A percentile compares a stretch with the other conserved stretches of the same genome.
Evolutionary conservation across 345 rosid genomes (phyloP).

Genomic region (Euphorbia lathyris): DNA sequence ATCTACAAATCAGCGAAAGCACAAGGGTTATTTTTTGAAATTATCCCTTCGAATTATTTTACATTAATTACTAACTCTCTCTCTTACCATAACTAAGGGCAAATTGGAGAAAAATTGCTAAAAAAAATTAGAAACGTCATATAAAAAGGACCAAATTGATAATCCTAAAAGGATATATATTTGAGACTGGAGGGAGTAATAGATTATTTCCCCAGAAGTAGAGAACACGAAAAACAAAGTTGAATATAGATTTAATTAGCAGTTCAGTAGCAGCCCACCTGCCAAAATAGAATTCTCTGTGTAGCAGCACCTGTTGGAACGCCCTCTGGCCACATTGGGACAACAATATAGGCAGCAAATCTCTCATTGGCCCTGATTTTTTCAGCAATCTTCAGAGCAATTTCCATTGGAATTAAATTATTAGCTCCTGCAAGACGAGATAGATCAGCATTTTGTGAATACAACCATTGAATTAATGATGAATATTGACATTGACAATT

Average conservation of each 20-base stretch:
- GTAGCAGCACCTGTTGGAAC: constrained; percentile 85
- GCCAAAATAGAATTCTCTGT: constrained; percentile 95
- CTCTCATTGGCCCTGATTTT: constrained; percentile 88
- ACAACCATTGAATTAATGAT: background rate
- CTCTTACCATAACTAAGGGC: too few species aligned
- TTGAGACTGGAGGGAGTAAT: too few species aligned
- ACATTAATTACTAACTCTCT: too few species aligned
- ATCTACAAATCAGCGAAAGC: too few species aligned
- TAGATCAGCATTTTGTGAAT: constrained; percentile 5
- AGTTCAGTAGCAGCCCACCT: constrained; percentile 43
- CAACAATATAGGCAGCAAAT: constrained; percentile 84
- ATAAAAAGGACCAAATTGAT: too few species aligned
- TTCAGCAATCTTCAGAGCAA: constrained; percentile 81
- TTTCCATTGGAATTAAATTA: constrained; percentile 95
- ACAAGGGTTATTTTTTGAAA: too few species aligned
- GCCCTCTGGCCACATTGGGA: constrained; percentile 99
- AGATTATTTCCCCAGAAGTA: background rate
- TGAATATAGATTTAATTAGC: constrained; percentile 6
- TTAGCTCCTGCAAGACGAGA: constrained; percentile 64
- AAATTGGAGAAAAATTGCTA: too few species aligned
- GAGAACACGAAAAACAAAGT: background rate
- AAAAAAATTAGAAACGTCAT: too few species aligned
- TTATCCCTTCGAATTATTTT: too few species aligned
- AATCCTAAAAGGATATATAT: too few species aligned
- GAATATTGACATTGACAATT: too few species aligned